Percentiles rank a stretch among this genome's conserved stretches.
Conservation (phyloP, 768 basidiomycete species). For the Leccinum obscurum region DNA sequence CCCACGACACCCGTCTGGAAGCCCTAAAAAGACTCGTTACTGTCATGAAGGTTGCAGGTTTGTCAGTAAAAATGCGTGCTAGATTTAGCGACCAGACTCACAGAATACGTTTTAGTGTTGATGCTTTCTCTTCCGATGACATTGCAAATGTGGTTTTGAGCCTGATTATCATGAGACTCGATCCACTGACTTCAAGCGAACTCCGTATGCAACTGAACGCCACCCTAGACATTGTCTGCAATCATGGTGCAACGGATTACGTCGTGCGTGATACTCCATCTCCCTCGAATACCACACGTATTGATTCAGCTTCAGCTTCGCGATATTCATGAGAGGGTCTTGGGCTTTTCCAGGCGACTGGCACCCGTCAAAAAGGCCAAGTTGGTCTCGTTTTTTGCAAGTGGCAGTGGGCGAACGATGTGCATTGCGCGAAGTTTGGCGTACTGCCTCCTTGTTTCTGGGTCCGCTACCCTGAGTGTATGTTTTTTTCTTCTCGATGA, state of each 20-base stretch:
- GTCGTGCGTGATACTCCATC: slow-evolving; percentile 19
- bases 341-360: slow-evolving; percentile 41
- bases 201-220: slow-evolving; percentile 47
- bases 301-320: slow-evolving; percentile 42
- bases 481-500: slow-evolving; percentile 3
- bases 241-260: slow-evolving; percentile 34
- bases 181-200: slow-evolving; percentile 45
- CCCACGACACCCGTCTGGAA: slow-evolving; percentile 27
- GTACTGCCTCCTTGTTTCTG: slow-evolving; percentile 32
- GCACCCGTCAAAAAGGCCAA: slow-evolving; percentile 50
- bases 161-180: slow-evolving; percentile 57
- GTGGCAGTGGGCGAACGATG: slow-evolving; percentile 48
- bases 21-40: slow-evolving; percentile 43
- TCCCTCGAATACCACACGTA: background rate
- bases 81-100: slow-evolving; percentile 1
- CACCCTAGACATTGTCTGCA: slow-evolving; percentile 49
- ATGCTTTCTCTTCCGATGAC: slow-evolving; percentile 40
- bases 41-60: slow-evolving; percentile 44
- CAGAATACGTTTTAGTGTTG: slow-evolving; percentile 28
- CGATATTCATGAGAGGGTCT: slow-evolving; percentile 44
- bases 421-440: slow-evolving; percentile 63
- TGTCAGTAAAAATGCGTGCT: slow-evolving; percentile 38
- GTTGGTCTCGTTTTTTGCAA: slow-evolving; percentile 51
- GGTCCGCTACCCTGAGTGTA: slow-evolving; percentile 11
- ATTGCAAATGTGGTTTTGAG: slow-evolving; percentile 48